These are phyloP conservation scores for Cutaneotrichosporon sp. DNA, from an alignment of 1,284 basidiomycete species.

Conservation along the genomic window DNA sequence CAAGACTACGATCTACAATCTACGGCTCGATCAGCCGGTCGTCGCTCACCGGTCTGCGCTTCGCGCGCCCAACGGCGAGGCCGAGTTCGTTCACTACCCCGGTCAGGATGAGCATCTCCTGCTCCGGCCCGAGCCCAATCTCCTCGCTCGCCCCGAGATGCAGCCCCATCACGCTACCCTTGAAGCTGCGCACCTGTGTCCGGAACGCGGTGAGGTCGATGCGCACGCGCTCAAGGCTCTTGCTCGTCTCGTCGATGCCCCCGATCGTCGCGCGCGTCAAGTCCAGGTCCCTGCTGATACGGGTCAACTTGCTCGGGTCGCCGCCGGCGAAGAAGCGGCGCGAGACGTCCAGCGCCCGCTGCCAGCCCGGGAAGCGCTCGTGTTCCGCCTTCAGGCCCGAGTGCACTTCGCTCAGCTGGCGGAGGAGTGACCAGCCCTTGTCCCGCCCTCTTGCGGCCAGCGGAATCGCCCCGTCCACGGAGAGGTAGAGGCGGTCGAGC, in stretches of 20 bases:
- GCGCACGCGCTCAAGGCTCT: conserved; percentile 33
- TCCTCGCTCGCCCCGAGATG: conserved; percentile 37
- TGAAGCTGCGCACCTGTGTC: conserved; percentile 43
- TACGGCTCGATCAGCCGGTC: background rate
- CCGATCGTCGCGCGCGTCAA: conserved; percentile 35
- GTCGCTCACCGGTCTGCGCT: conserved; percentile 10
- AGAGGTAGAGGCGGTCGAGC: conserved; percentile 33
- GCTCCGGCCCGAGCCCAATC: conserved; percentile 35
- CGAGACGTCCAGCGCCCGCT: conserved; percentile 31
- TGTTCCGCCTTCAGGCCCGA: conserved; percentile 24
- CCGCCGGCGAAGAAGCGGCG: conserved; percentile 43
- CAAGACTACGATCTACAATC: background rate
- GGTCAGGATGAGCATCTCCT: conserved; percentile 35
- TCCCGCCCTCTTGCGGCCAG: conserved; percentile 6
- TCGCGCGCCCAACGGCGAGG: conserved; percentile 18
- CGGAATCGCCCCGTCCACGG: conserved; percentile 7
- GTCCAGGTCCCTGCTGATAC: conserved; percentile 37
- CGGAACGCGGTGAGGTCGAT: conserved; percentile 37
- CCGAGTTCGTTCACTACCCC: conserved; percentile 23
- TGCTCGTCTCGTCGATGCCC: conserved; percentile 29
- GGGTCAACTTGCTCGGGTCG: conserved; percentile 34
- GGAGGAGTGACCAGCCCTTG: conserved; percentile 11
- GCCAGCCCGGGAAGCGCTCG: conserved; percentile 41
- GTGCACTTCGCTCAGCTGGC: conserved; percentile 17
- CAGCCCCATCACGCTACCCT: conserved; percentile 47